Base-by-base conservation (phyloP, 139 green algal species). In the Microglena sp. region DNA sequence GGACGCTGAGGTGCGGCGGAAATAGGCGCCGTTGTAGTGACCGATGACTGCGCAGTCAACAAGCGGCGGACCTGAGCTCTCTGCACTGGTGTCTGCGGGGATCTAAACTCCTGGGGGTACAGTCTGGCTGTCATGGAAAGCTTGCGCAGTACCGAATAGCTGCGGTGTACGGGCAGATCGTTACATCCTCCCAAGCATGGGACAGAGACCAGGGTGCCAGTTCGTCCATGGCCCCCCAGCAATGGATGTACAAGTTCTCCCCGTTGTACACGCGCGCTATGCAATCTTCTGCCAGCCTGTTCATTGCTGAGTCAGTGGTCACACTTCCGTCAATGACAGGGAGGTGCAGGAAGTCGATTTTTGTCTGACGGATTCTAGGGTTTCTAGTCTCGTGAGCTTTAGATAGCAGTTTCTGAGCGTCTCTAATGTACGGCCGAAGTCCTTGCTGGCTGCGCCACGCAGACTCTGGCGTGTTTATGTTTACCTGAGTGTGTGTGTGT, bases 321-420 rank as follows among this genome's bases (percentile, higher is more conserved):
- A 89, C 75, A 62, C 71, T 84, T 57, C 84, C 84, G 31, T 89
- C 86, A 21, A 89, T 80, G 60, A 92, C 87, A 34, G 86, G 74
- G 44, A 92, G 68, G 63, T 92, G 86, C 61, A 92, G 68, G 66
- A 90, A 89, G 73, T 92, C 85, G 1, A 92, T 80, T 61, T 80
- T 82, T 11, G 68, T 73, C 70, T 86, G 80, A 2, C 58, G 75
- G 33, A 90, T 87, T 35, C 69, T 61, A 0, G 66, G 60, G 65
- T 78, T 84, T 62, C 64, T 57, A 0, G 44, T 44, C 59, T 82
- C 79, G 32, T 84, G 70, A 0, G 84, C 82, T 30, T 68, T 68
- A 64, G 78, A 82, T 1, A 91, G 62, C 29, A 92, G 68, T 68
- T 73, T 73, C 70, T 92, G 86, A 5, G 86, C 86, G 60, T 93